Evolutionary conservation across 2,329 filamentous ascomycete genomes (phyloP).

Genomic region (Aschersonia sp.): DNA sequence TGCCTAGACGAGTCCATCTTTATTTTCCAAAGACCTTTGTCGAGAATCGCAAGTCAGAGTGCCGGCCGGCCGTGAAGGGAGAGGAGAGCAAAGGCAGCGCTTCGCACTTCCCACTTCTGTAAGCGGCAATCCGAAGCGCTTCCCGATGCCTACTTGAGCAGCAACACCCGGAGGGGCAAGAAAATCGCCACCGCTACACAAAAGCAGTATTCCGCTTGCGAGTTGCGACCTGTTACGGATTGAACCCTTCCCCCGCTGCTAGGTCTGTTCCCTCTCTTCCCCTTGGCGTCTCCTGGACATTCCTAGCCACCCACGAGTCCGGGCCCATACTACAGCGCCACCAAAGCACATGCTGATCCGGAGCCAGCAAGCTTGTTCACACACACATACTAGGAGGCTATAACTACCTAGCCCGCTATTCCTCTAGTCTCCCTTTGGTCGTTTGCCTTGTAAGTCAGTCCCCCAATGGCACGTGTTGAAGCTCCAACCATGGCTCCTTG

Average conservation of each 20-base stretch:
- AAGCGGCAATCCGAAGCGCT: slow-evolving; percentile 7
- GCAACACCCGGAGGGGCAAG: not conserved
- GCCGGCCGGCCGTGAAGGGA: not conserved
- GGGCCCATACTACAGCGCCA: too few species aligned
- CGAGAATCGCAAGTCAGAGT: not conserved
- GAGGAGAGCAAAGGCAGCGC: not conserved
- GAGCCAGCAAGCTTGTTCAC: too few species aligned
- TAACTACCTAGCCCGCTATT: too few species aligned
- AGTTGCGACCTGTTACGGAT: too few species aligned
- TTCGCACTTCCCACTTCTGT: slow-evolving; percentile 5
- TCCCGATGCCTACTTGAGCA: not conserved
- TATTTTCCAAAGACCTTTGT: not conserved
- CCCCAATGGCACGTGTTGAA: not conserved
- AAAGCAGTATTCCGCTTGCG: not conserved
- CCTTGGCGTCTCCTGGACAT: too few species aligned
- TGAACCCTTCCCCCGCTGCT: too few species aligned
- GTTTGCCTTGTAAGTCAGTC: not conserved
- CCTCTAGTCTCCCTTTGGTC: too few species aligned
- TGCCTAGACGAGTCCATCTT: not conserved
- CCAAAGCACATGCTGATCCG: too few species aligned
- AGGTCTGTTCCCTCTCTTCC: too few species aligned
- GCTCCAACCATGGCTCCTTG: not conserved
- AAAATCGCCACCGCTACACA: not conserved
- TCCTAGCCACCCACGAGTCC: too few species aligned
- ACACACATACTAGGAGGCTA: too few species aligned